Conservation (phyloP, 805 yeast species). For the Millerozyma acaciae region DNA sequence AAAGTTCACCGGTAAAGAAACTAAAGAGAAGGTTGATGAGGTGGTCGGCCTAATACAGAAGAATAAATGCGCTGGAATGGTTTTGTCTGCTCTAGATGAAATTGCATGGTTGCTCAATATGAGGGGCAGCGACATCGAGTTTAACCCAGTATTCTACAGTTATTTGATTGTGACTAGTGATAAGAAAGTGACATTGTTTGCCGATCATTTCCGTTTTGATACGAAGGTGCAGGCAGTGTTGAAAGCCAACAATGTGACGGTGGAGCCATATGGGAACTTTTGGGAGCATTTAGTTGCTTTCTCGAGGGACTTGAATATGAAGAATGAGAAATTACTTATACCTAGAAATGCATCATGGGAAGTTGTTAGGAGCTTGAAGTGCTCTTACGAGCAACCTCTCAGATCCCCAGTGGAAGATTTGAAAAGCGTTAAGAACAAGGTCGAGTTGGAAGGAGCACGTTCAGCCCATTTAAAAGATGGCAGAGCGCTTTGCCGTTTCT, state of each 20-base stretch:
- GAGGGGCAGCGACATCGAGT: constrained; percentile 53
- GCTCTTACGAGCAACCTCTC: constrained; percentile 23
- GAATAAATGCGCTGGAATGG: constrained; percentile 30
- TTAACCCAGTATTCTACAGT: constrained; percentile 51
- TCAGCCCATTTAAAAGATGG: constrained; percentile 57
- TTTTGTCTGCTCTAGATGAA: constrained; percentile 48
- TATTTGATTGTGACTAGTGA: constrained; percentile 31
- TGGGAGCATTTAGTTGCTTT: constrained; percentile 40
- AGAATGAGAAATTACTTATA: constrained; percentile 29
- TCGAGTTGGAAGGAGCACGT: constrained; percentile 49
- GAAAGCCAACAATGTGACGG: constrained; percentile 19
- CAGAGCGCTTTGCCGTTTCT: constrained; percentile 48
- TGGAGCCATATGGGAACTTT: constrained; percentile 43
- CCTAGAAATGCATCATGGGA: constrained; percentile 38
- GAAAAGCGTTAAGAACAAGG: constrained; percentile 48
- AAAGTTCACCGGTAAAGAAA: constrained; percentile 63
- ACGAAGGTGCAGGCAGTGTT: constrained; percentile 24
- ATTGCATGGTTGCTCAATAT: constrained; percentile 54
- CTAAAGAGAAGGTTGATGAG: constrained; percentile 52
- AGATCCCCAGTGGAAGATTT: constrained; percentile 45
- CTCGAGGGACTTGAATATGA: constrained; percentile 31
- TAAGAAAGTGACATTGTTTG: constrained; percentile 34
- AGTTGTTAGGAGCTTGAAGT: constrained; percentile 30
- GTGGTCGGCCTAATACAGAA: constrained; percentile 27
- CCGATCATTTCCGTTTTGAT: constrained; percentile 39